These are phyloP conservation scores for Hevea brasiliensis DNA, from an alignment of 345 rosid genomes.

Conservation along the genomic window DNA sequence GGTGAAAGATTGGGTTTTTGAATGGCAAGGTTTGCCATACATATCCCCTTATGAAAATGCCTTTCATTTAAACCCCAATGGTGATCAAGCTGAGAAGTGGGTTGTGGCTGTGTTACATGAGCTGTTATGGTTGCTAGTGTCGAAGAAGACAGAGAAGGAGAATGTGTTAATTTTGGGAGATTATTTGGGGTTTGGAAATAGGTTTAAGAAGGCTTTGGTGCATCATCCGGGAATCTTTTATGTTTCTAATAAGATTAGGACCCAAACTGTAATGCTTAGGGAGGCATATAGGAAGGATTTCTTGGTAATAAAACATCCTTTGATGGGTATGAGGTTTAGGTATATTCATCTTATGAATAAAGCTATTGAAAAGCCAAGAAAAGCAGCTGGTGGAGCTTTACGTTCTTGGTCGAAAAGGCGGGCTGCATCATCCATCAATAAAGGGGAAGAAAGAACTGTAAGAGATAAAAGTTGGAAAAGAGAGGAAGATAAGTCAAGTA, in stretches of 20 bases:
- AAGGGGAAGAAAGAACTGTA: neutral
- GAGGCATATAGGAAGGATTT: conserved; percentile 73
- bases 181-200: conserved; percentile 58
- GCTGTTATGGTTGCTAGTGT: conserved; percentile 56
- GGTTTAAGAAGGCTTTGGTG: conserved; percentile 61
- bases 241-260: conserved; percentile 72
- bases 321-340: conserved; percentile 82
- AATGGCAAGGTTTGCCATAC: conserved; percentile 80
- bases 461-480: neutral
- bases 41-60: conserved; percentile 73
- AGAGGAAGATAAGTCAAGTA: conserved; percentile 7
- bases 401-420: neutral
- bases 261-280: conserved; percentile 74
- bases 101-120: conserved; percentile 77
- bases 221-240: conserved; percentile 89
- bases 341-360: conserved; percentile 71
- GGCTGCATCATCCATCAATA: neutral
- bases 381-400: conserved; percentile 3
- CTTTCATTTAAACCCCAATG: conserved; percentile 52
- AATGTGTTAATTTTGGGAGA: conserved; percentile 66
- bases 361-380: conserved; percentile 4
- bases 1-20: conserved; percentile 65
- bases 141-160: conserved; percentile 73
- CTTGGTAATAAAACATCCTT: conserved; percentile 62
- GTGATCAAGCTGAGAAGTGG: conserved; percentile 82